phyloP scores from a whole-genome alignment of 441 rosid genomes.

The Gossypium davidsonii region DNA sequence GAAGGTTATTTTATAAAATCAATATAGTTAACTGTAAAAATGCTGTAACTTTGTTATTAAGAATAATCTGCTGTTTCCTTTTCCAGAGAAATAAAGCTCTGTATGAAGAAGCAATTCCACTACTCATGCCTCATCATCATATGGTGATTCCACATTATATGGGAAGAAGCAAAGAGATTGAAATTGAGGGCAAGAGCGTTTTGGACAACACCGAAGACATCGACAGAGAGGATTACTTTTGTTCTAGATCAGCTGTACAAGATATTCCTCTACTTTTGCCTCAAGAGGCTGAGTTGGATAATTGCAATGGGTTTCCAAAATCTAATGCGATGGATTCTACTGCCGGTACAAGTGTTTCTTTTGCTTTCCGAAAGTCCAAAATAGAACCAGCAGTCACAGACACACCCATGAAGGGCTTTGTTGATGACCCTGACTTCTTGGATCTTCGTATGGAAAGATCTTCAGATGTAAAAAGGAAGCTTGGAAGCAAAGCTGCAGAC shows the following conservation, averaged over 20 bases:
- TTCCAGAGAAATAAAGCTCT: constrained; percentile 89
- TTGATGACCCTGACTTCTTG: constrained; percentile 54
- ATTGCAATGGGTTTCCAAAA: constrained; percentile 35
- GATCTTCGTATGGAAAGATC: constrained; percentile 33
- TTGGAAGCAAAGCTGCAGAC: constrained; percentile 34
- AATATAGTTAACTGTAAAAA: not conserved
- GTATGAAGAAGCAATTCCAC: constrained; percentile 86
- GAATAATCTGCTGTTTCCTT: constrained; percentile 1
- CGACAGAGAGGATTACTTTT: constrained; percentile 64
- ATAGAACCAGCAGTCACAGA: constrained; percentile 43
- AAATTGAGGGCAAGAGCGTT: constrained; percentile 22
- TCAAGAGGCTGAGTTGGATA: constrained; percentile 64
- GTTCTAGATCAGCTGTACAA: constrained; percentile 67
- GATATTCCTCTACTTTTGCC: constrained; percentile 94
- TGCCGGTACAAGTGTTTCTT: constrained; percentile 43
- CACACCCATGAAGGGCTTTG: constrained; percentile 82
- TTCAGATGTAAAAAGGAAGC: constrained; percentile 25
- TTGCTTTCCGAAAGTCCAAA: constrained; percentile 55
- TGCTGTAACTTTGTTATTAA: not conserved
- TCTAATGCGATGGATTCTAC: constrained; percentile 29
- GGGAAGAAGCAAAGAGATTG: constrained; percentile 41
- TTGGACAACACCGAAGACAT: constrained; percentile 38
- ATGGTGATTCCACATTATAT: constrained; percentile 97
- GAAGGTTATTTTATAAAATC: constrained; percentile 46
- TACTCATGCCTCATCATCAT: constrained; percentile 97